phyloP scores from a whole-genome alignment of 1,284 basidiomycete species.

The Moesziomyces globuligerus region DNA sequence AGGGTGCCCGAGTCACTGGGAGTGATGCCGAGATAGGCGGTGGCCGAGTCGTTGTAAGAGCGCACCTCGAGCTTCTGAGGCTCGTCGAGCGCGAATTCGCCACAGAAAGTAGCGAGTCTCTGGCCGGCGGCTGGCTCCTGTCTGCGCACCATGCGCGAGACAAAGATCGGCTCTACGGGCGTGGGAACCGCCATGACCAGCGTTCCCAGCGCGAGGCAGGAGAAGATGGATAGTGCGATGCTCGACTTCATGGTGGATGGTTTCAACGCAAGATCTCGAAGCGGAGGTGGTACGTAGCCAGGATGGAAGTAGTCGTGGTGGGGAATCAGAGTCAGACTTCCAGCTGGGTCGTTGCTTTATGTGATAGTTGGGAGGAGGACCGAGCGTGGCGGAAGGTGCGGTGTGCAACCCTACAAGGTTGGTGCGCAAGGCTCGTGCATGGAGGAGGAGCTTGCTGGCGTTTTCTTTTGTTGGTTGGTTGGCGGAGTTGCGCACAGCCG shows the following conservation, averaged over 20 bases:
- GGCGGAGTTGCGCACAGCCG: conserved; percentile 6
- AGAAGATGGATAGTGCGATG: conserved; percentile 9
- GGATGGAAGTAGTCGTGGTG: not conserved
- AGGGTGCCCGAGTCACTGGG: not conserved
- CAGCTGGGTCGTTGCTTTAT: not conserved
- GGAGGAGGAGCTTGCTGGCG: not conserved
- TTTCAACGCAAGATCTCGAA: not conserved
- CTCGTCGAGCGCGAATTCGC: conserved; percentile 16
- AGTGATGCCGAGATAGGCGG: conserved; percentile 7
- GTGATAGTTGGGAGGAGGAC: not conserved
- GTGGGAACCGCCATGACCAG: conserved; percentile 13
- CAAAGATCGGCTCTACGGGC: conserved; percentile 20
- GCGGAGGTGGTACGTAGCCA: not conserved
- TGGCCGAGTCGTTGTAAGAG: conserved; percentile 22
- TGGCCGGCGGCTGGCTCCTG: conserved; percentile 1
- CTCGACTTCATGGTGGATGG: conserved; percentile 18
- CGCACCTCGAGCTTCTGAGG: conserved; percentile 17
- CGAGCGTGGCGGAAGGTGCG: too few species aligned
- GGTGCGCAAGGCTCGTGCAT: not conserved
- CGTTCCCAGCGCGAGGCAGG: conserved; percentile 11
- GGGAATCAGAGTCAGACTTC: not conserved
- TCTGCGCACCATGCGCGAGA: conserved; percentile 28
- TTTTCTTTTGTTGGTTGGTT: not conserved
- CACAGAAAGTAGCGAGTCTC: conserved; percentile 7
- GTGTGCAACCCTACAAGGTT: too few species aligned